A percentile compares a stretch with the other conserved stretches of the same genome.
Evolutionary conservation across 2,329 filamentous ascomycete species (phyloP).

Genomic region (Taxawa tesnikishii): DNA sequence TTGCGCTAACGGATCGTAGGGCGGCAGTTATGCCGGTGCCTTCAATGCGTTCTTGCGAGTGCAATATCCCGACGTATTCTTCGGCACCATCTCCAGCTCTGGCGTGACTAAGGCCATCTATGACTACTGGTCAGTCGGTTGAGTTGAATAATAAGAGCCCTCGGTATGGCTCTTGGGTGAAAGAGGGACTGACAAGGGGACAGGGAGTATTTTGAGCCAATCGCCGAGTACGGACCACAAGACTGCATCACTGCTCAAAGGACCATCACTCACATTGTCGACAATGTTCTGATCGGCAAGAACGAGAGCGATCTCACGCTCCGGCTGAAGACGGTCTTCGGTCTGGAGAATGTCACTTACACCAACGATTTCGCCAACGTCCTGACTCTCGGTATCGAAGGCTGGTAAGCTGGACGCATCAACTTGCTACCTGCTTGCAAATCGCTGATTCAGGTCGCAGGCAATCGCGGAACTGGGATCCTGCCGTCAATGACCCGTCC

Average conservation of each 20-base stretch:
- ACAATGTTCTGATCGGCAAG: constrained; percentile 42
- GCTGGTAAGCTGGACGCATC: no score
- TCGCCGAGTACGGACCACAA: constrained; percentile 42
- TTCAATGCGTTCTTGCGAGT: constrained; percentile 67
- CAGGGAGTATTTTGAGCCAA: constrained; percentile 51
- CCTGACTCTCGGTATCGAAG: constrained; percentile 27
- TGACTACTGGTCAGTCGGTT: constrained; percentile 64
- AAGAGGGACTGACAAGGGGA: no score
- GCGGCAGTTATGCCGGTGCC: constrained; percentile 72
- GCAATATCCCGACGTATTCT: constrained; percentile 67
- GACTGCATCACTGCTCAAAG: constrained; percentile 55
- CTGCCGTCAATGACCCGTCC: constrained; percentile 32
- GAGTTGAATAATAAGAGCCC: no score
- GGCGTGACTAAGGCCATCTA: constrained; percentile 67
- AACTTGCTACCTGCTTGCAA: no score
- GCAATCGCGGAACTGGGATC: constrained; percentile 50
- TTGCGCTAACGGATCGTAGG: no score
- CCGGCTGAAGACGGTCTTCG: constrained; percentile 42
- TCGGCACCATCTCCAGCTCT: constrained; percentile 67
- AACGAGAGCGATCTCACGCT: constrained; percentile 28
- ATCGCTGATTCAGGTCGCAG: constrained; percentile 34
- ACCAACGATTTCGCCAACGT: constrained; percentile 41
- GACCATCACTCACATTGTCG: constrained; percentile 45
- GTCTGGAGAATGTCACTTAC: constrained; percentile 36
- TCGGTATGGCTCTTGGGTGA: no score